A percentile compares a stretch with the other conserved stretches of the same genome.
Evolutionary conservation across 1,284 basidiomycete species (phyloP).

Genomic region (Athelia sp.): DNA sequence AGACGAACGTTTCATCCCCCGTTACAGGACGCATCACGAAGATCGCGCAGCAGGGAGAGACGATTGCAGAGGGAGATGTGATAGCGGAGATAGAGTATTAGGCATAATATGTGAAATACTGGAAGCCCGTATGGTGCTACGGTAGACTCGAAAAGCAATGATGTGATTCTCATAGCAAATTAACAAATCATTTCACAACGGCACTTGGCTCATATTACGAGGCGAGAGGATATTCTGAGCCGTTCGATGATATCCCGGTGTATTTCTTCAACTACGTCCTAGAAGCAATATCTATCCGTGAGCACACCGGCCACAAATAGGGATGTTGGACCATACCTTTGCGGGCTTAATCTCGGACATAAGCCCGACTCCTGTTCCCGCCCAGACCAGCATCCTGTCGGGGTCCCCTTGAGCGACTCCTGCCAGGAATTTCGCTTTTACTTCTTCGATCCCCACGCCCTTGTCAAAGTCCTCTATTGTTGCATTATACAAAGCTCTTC

Average conservation of each 20-base stretch:
- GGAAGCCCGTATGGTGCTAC: too few species aligned
- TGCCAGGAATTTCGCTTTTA: constrained; percentile 40
- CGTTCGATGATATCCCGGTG: constrained; percentile 34
- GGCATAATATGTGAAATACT: background rate
- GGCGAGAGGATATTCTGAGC: constrained; percentile 20
- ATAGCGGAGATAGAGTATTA: constrained; percentile 10
- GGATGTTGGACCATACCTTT: constrained; percentile 34
- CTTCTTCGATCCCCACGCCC: constrained; percentile 38
- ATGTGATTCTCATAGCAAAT: too few species aligned
- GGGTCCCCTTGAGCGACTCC: constrained; percentile 40
- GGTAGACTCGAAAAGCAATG: too few species aligned
- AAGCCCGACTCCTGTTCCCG: constrained; percentile 61
- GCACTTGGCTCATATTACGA: background rate
- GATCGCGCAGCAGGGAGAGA: constrained; percentile 11
- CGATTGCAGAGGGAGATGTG: constrained; percentile 8
- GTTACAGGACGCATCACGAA: constrained; percentile 7
- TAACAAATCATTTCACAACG: too few species aligned
- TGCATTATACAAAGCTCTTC: constrained; percentile 51
- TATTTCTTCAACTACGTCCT: constrained; percentile 50
- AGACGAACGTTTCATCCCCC: constrained; percentile 11
- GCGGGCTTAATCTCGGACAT: constrained; percentile 52
- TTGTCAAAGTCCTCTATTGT: constrained; percentile 55
- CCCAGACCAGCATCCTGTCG: constrained; percentile 59
- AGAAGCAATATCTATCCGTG: constrained; percentile 10
- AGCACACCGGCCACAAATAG: background rate